Base-by-base conservation (phyloP, 768 basidiomycete genomes). In the Boletus rufocinnamomeus region DNA sequence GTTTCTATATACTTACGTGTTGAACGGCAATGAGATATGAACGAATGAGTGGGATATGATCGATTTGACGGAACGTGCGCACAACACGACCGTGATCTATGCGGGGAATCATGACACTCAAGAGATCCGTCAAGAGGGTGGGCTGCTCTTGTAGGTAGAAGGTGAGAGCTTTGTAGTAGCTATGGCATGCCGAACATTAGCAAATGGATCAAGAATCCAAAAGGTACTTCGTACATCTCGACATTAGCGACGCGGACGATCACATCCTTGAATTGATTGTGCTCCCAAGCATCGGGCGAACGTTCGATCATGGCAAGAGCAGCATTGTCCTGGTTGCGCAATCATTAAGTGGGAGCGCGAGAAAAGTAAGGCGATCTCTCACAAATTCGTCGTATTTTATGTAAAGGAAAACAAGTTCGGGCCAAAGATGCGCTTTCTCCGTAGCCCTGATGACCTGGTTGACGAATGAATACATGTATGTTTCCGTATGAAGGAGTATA, bases 201-300 rank as follows among this genome's bases (percentile, higher is more conserved):
- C 25, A 21, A 2, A 50, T 13, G 25, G 7, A 6, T 34, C 21
- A 25, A 38, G 25, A 11, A 45, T 50, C 16, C 7, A 38, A 14
- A 41, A 28, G 38, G 6, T 51, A 51, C 2, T 27, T 65, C 85
- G 59, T 73, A 91, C 91, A 99, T 98, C 77, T 99, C 97, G 61
- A 98, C 85, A 69, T 99, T 99, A 49, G 97, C 96, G 23, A 91
- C 95, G 59, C 95, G 91, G 69, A 98, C 92, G 55, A 97, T 84
- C 57, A 97, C 88, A 66, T 98, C 97, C 82, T 98, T 98, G 87
- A 99, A 99, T 74, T 98, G 96, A 68, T 93, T 95, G 78, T 99
- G 97, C 57, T 99, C 97, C 95, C 95, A 99, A 50, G 95, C 94
- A 74, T 97, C 94, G n/a, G 93, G 84, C 2, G 97, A 92, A 21